A percentile compares a stretch with the other conserved stretches of the same genome.
Evolutionary conservation across 352 stramenopile genomes (phyloP).

Genomic region (Stephanocyclus meneghinianus): DNA sequence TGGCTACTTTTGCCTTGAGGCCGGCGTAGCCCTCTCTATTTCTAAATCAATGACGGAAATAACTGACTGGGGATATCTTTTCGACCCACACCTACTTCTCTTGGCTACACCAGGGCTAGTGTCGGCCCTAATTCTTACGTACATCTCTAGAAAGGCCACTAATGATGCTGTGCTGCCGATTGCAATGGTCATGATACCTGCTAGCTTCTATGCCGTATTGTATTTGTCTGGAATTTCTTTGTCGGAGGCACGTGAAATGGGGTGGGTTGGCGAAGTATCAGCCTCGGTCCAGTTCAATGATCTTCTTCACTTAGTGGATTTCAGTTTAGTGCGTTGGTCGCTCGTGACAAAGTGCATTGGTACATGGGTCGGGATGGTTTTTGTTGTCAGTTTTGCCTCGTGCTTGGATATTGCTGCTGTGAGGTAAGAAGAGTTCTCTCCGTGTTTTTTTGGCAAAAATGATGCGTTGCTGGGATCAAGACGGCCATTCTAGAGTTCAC

Average conservation of each 20-base stretch:
- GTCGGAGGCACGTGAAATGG: slow-evolving; percentile 84
- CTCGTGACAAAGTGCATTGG: slow-evolving; percentile 85
- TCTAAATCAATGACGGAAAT: slow-evolving; percentile 85
- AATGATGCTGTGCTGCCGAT: slow-evolving; percentile 52
- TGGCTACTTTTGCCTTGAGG: slow-evolving; percentile 89
- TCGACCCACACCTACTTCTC: slow-evolving; percentile 78
- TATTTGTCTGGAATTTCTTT: slow-evolving; percentile 73
- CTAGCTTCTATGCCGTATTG: slow-evolving; percentile 87
- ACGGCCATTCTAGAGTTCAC: background rate
- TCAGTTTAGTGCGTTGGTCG: slow-evolving; percentile 86
- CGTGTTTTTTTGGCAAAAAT: background rate
- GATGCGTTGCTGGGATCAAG: background rate
- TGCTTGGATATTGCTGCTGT: slow-evolving; percentile 90
- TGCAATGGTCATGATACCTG: slow-evolving; percentile 84
- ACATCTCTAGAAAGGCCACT: slow-evolving; percentile 75
- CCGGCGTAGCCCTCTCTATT: slow-evolving; percentile 87
- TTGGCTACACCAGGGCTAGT: slow-evolving; percentile 84
- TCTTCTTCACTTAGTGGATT: slow-evolving; percentile 86
- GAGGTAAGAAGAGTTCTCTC: slow-evolving; percentile 80
- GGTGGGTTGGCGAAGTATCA: slow-evolving; percentile 83
- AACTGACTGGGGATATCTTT: slow-evolving; percentile 82
- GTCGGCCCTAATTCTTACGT: slow-evolving; percentile 80
- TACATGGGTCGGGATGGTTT: slow-evolving; percentile 87
- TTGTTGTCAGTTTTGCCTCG: slow-evolving; percentile 88
- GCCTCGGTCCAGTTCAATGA: slow-evolving; percentile 44